Base-by-base conservation (phyloP, 148 eudicot species). In the Rhododendron mucronatum region DNA sequence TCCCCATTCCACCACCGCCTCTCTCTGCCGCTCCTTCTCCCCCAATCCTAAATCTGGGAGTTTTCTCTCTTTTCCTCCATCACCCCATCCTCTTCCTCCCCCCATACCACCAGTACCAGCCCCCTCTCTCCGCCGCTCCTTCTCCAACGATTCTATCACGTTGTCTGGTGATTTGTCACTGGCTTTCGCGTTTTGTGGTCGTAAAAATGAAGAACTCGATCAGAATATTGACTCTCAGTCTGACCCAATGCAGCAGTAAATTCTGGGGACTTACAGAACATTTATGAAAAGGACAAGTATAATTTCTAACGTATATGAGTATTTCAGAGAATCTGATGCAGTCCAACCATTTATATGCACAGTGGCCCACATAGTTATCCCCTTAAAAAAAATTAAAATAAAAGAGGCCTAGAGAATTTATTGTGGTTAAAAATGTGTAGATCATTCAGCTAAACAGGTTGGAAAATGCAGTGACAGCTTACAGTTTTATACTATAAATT, bases 251-350 rank as follows among this genome's bases (percentile, higher is more conserved):
- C 3, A 67, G 33, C 74, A 67, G 74, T 63, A 85, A 79, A 80
- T 1, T 45, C 78, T 80, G 87, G 84, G 84, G 48, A 86, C 84
- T 86, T 81, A 71, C 81, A 86, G 84, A 81, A 30, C 84, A 81
- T 50, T 81, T 71, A 23, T 73, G 87, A 86, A 86, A 81, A 81
- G 87, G 87, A 86, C 87, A 81, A 85, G 69, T 69, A 81, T 48
- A 81, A 71, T 81, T 51, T 81, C 55, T 35, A 55, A 48, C 41
- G 81, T 81, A 81, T 44, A 80, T 71, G 76, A 74, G 48, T 4
- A 81, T 35, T 81, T 50, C 87, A 81, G 84, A 81, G 87, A 80
- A 81, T 80, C 84, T 81, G 47, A 65, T 81, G 63, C 79, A 47
- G 67, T 69, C 30, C 80, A 41, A 69, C 69, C 75, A 79, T 78